phyloP scores from a whole-genome alignment of 208 protist genomes.

The Herpetomonas samuelpessoai region DNA sequence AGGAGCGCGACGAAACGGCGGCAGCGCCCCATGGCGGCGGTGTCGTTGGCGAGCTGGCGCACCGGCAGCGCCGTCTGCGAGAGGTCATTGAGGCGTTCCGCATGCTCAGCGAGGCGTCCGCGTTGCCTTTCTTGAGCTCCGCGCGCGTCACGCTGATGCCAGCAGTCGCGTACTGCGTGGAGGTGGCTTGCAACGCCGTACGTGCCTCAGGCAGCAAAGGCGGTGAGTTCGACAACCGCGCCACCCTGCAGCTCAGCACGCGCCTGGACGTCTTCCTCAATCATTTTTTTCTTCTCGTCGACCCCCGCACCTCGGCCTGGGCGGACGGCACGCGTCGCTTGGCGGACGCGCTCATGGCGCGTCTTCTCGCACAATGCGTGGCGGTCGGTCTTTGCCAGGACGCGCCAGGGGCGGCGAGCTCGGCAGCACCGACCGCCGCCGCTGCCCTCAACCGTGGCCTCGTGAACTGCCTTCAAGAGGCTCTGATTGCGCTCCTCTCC shows the following conservation, averaged over 20 bases:
- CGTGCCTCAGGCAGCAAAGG: conserved; percentile 3
- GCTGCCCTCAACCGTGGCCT: neutral
- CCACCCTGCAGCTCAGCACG: conserved; percentile 23
- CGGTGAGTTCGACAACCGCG: conserved; percentile 12
- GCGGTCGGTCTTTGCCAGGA: conserved; percentile 6
- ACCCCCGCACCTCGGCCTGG: conserved; percentile 21
- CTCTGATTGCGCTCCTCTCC: conserved; percentile 12
- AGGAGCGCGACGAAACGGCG: neutral
- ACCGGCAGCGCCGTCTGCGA: neutral
- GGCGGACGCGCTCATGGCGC: conserved; percentile 24
- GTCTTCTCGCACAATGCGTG: conserved; percentile 17
- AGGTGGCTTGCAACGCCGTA: neutral
- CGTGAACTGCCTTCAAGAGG: conserved; percentile 17
- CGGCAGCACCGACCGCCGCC: neutral
- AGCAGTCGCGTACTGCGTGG: conserved; percentile 9
- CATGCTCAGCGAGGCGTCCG: neutral
- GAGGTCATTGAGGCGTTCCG: conserved; percentile 3
- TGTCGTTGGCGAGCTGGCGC: conserved; percentile 6
- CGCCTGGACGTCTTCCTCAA: conserved; percentile 33
- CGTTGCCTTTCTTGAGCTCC: conserved; percentile 15
- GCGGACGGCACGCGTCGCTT: conserved; percentile 14
- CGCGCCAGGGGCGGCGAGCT: neutral
- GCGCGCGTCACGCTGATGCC: conserved; percentile 1
- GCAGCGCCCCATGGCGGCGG: neutral
- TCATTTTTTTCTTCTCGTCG: conserved; percentile 34